A percentile compares a stretch with the other conserved stretches of the same genome.
These are phyloP conservation scores for Russula dissimulans DNA, from an alignment of 768 basidiomycete species.

Conservation along the genomic window DNA sequence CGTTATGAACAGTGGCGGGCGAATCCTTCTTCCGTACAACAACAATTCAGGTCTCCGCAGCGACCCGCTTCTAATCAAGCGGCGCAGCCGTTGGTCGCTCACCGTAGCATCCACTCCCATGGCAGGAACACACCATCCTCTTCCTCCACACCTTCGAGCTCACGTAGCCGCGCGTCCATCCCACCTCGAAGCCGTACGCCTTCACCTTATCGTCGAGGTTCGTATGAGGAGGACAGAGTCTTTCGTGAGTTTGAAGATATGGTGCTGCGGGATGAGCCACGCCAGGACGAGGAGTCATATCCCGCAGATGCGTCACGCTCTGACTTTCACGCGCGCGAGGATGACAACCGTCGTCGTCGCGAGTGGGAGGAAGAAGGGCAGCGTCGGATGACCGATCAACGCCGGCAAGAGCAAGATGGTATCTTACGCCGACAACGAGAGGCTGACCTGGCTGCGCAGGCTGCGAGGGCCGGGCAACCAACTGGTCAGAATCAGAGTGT, in stretches of 20 bases:
- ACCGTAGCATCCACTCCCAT: neutral
- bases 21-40: conserved; percentile 13
- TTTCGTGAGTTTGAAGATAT: conserved; percentile 32
- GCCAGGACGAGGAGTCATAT: conserved; percentile 4
- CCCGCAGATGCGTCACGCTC: neutral
- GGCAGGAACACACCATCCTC: conserved; percentile 7
- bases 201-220: conserved; percentile 20
- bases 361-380: conserved; percentile 25
- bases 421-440: conserved; percentile 52
- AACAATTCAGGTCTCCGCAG: neutral
- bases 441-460: conserved; percentile 25
- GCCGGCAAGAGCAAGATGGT: conserved; percentile 46
- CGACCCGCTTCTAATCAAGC: neutral
- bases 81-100: neutral
- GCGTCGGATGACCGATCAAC: conserved; percentile 32
- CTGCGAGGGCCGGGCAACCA: conserved; percentile 21
- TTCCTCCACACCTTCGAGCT: conserved; percentile 19
- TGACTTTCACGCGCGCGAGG: conserved; percentile 14
- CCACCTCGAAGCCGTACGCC: conserved; percentile 10
- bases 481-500: conserved; percentile 30
- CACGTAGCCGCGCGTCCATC: conserved; percentile 14
- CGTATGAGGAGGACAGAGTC: conserved; percentile 31
- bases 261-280: conserved; percentile 11
- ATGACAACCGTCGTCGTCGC: conserved; percentile 21
- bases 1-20: conserved; percentile 54